These are phyloP conservation scores for Trichomonas gallinae DNA, from an alignment of 208 protist genomes.

Conservation along the genomic window DNA sequence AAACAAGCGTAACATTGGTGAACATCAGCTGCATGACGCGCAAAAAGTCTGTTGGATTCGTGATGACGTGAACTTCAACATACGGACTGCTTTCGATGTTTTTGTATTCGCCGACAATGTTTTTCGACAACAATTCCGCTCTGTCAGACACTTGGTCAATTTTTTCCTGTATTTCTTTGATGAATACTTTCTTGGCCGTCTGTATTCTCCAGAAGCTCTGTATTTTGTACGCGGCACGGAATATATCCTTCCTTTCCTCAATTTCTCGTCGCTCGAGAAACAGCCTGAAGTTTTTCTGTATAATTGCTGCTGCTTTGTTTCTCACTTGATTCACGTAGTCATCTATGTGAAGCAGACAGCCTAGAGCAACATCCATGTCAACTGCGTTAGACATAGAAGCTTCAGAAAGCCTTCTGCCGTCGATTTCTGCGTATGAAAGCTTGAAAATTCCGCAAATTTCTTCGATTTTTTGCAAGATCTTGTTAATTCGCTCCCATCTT, in stretches of 20 bases:
- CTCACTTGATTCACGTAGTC: background rate
- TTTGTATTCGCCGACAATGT: background rate
- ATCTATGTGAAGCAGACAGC: background rate
- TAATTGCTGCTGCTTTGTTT: background rate
- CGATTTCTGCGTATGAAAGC: background rate
- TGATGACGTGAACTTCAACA: background rate
- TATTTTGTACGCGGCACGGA: background rate
- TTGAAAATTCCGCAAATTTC: background rate
- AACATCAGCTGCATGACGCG: background rate
- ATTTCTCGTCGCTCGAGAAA: background rate
- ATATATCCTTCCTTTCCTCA: background rate
- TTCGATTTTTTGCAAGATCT: background rate
- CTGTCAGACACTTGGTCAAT: background rate
- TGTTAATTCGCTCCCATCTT: background rate
- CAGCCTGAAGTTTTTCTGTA: background rate
- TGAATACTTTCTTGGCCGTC: background rate
- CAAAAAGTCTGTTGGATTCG: background rate
- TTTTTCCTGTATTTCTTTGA: background rate
- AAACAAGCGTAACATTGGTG: background rate
- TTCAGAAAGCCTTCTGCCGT: background rate
- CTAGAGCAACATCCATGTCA: background rate
- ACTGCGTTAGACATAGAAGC: background rate
- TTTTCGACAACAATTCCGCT: background rate
- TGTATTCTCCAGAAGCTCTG: background rate
- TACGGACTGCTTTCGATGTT: background rate